phyloP scores from a whole-genome alignment of 306 rosid species.

The Senna siamea region DNA sequence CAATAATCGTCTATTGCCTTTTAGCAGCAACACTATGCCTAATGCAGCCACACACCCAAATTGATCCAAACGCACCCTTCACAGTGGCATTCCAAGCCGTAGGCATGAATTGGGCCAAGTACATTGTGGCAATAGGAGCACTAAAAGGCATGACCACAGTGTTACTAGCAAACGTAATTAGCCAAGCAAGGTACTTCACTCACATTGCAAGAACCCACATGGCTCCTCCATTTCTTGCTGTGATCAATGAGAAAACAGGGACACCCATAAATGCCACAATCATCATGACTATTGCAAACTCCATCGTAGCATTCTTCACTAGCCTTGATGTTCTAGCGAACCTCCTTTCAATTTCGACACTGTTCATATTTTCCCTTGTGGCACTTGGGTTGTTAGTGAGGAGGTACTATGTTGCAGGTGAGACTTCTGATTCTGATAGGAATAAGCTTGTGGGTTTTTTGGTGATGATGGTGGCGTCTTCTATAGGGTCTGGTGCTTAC shows the following conservation, averaged over 20 bases:
- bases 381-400: constrained; percentile 35
- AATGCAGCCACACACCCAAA: constrained; percentile 27
- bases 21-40: constrained; percentile 50
- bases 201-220: constrained; percentile 46
- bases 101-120: constrained; percentile 41
- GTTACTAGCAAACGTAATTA: constrained; percentile 36
- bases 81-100: constrained; percentile 48
- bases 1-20: constrained; percentile 31
- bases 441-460: constrained; percentile 32
- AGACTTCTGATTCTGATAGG: constrained; percentile 29
- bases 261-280: constrained; percentile 39
- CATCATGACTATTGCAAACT: constrained; percentile 45
- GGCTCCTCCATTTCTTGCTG: constrained; percentile 43
- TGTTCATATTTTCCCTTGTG: constrained; percentile 42
- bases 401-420: constrained; percentile 30
- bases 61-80: constrained; percentile 49
- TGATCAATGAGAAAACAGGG: constrained; percentile 35
- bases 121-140: constrained; percentile 45
- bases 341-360: constrained; percentile 43
- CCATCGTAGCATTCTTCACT: constrained; percentile 46
- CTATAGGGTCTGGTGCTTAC: constrained; percentile 32
- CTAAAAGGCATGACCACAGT: constrained; percentile 40
- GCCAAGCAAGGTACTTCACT: constrained; percentile 47
- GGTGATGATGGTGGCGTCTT: constrained; percentile 31
- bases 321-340: constrained; percentile 38